Evolutionary conservation across 192 early-diverging fungal species (phyloP), one percentile per base, ranked within the genome.

Genomic region (Coemansia erecta): DNA sequence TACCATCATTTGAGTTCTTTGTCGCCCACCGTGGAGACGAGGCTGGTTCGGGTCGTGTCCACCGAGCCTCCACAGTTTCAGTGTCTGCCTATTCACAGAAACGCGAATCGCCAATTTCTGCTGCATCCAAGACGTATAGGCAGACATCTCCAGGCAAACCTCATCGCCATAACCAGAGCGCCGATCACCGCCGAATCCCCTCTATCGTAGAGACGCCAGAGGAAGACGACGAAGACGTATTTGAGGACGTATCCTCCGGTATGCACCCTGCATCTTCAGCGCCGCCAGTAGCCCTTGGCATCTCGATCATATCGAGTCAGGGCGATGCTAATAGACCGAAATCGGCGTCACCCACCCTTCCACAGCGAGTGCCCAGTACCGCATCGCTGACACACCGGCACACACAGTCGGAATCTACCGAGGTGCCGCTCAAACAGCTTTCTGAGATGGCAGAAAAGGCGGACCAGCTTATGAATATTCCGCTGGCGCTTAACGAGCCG

Each of bases 1-100:
- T 59, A 8, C 70, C 76, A 1, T 72, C 76, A 22, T 72, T 72
- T 48, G 70, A 79, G 33, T 69, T 72, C 40, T 72, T 72, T 62
- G 54, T 72, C 21, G 48, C 64, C 9, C 76, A 53, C 40, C 70
- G 64, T 22, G 63, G 35, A 4, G 63, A 63, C 13, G 56, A 61
- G 22, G 52, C 66, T 11, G 50, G 44, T 4, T 58, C 69, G 1
- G 71, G 64, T 47, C 66, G 70, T 8, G 58, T 79, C 12, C 70
- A 72, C 12, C 62, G 66, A 6, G 62, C 70, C 9, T 79, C 76
- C 1, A 72, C 76, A 8, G 62, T 65, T 6, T 77, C 74, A 0
- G 21, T 56, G 49, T 44, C 53, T 9, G 59, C 51, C 53, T 23
- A 11, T 15, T 44, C 35, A 50, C 49, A 51, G 49, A 49, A 26